phyloP scores from a whole-genome alignment of 192 early-diverging fungal species.

The Allomyces arbusculus region DNA sequence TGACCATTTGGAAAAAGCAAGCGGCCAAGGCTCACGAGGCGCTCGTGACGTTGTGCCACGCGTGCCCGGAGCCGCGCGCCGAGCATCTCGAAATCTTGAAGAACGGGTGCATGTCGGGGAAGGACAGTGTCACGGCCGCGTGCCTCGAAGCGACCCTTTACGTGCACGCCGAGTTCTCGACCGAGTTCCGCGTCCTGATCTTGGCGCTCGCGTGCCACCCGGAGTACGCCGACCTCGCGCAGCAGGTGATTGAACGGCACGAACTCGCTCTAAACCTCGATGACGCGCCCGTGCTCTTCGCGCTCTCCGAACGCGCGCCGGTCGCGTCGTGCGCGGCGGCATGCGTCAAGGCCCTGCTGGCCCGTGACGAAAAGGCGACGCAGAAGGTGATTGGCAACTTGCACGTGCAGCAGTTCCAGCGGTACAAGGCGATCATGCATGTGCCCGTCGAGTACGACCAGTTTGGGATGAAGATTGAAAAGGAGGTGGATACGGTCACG shows the following conservation, averaged over 20 bases:
- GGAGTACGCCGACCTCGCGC: background rate
- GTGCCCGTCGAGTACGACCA: conserved; percentile 50
- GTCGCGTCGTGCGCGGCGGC: background rate
- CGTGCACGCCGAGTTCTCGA: conserved; percentile 1
- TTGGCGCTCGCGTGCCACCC: background rate
- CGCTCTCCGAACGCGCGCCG: background rate
- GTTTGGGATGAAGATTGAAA: conserved; percentile 70
- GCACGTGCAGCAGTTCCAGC: conserved; percentile 27
- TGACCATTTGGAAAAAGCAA: background rate
- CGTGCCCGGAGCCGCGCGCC: background rate
- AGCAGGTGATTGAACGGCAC: background rate
- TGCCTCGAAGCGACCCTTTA: background rate
- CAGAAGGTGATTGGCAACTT: conserved; percentile 32
- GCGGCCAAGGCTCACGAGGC: background rate
- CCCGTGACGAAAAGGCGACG: conserved; percentile 28
- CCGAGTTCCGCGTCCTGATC: background rate
- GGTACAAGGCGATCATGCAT: background rate
- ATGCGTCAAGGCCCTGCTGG: conserved; percentile 2
- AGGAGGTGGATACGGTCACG: conserved; percentile 51
- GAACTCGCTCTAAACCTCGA: background rate
- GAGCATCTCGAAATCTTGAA: background rate
- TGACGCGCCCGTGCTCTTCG: background rate
- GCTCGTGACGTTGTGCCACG: background rate
- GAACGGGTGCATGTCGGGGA: background rate
- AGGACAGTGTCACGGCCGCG: background rate